Conservation (phyloP, 768 basidiomycete genomes). For the Tylopilus rubrobrunneus region DNA sequence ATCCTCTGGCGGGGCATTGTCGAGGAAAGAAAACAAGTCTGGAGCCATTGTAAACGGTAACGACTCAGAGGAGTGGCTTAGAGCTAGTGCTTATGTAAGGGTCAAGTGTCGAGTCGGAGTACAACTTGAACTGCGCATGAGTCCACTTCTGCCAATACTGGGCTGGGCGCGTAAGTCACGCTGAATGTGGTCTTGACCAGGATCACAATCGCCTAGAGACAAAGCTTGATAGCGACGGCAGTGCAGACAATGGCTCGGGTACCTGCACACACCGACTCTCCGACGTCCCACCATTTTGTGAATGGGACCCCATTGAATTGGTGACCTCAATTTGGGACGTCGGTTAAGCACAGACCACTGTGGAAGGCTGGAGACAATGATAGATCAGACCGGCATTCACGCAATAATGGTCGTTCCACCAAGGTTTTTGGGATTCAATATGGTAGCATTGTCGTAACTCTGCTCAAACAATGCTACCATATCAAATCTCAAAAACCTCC, state of each 20-base stretch:
- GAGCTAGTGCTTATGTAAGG: too few species aligned
- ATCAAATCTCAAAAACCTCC: constrained; percentile 1
- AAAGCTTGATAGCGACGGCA: neutral
- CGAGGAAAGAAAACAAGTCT: constrained; percentile 32
- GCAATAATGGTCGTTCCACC: neutral
- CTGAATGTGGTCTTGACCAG: neutral
- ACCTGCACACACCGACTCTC: neutral
- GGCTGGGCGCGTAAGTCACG: too few species aligned
- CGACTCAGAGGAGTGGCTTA: neutral
- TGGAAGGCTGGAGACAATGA: neutral
- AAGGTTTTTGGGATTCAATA: neutral
- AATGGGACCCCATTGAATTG: neutral
- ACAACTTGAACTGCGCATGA: too few species aligned
- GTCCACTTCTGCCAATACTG: too few species aligned
- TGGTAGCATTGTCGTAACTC: neutral
- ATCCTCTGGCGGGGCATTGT: constrained; percentile 17
- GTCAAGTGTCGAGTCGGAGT: too few species aligned
- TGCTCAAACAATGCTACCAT: neutral
- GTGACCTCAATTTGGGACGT: neutral
- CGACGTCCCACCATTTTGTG: neutral
- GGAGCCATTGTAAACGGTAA: constrained; percentile 18
- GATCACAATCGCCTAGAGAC: too few species aligned
- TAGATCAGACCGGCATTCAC: too few species aligned
- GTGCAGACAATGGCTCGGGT: neutral
- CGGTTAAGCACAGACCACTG: neutral